Evolutionary conservation across 106 monocot species (phyloP).

Genomic region (Dendrobium officinale): DNA sequence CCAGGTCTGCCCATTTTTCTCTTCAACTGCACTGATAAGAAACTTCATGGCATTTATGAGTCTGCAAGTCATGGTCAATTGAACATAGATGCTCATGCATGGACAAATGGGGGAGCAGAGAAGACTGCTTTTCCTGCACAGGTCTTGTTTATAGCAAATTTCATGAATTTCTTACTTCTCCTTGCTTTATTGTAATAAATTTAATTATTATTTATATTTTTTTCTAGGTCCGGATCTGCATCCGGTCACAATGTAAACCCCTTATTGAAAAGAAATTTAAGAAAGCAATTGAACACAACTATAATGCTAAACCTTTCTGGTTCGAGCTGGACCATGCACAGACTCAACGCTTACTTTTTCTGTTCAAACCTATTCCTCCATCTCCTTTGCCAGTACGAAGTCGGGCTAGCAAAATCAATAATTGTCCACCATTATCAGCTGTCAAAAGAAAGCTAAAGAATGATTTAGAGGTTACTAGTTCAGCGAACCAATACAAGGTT

Average conservation of each 20-base stretch:
- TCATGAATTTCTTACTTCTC: background rate
- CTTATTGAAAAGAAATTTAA: slow-evolving; percentile 39
- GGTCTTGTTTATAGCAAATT: slow-evolving; percentile 19
- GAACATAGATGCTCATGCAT: slow-evolving; percentile 49
- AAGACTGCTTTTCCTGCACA: slow-evolving; percentile 62
- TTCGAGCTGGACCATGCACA: slow-evolving; percentile 60
- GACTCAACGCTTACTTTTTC: slow-evolving; percentile 19
- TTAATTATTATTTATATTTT: background rate
- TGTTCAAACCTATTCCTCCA: slow-evolving; percentile 21
- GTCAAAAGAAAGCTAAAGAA: slow-evolving; percentile 4
- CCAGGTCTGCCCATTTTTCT: slow-evolving; percentile 60
- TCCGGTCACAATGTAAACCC: slow-evolving; percentile 34
- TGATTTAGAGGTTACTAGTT: background rate
- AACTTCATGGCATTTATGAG: slow-evolving; percentile 68
- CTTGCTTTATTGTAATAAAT: no score
- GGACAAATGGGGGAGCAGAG: slow-evolving; percentile 44
- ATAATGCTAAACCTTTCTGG: slow-evolving; percentile 39
- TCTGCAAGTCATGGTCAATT: slow-evolving; percentile 51
- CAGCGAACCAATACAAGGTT: slow-evolving; percentile 1
- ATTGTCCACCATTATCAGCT: background rate
- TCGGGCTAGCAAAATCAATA: background rate
- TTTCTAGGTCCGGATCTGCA: slow-evolving; percentile 42
- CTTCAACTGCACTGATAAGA: slow-evolving; percentile 59
- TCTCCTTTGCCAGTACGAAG: slow-evolving; percentile 4
- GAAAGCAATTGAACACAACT: slow-evolving; percentile 41